These are phyloP conservation scores for Cordyceps javanica DNA, from an alignment of 2,329 filamentous ascomycete species.

Conservation along the genomic window DNA sequence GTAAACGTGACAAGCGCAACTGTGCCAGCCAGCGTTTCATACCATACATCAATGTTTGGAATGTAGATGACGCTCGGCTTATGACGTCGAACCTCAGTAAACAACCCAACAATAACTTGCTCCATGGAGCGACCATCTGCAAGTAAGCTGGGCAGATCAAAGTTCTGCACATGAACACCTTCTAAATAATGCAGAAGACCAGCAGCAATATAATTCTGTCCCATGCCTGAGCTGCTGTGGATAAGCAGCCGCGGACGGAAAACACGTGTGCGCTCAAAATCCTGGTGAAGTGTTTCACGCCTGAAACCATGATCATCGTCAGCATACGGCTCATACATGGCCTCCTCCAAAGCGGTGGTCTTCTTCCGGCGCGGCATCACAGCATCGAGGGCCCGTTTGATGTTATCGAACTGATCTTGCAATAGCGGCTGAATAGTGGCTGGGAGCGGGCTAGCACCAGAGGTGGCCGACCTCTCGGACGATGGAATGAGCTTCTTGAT, in stretches of 20 bases:
- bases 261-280: constrained; percentile 81
- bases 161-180: constrained; percentile 87
- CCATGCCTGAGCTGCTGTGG: constrained; percentile 80
- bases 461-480: constrained; percentile 82
- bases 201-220: constrained; percentile 80
- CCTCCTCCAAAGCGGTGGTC: constrained; percentile 85
- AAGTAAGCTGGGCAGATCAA: constrained; percentile 82
- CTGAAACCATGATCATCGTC: constrained; percentile 79
- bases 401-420: constrained; percentile 61
- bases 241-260: constrained; percentile 86
- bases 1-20: constrained; percentile 75
- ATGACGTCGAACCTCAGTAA: constrained; percentile 86
- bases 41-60: constrained; percentile 86
- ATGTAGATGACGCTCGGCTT: constrained; percentile 96
- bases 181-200: constrained; percentile 88
- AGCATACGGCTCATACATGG: constrained; percentile 80
- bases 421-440: constrained; percentile 77
- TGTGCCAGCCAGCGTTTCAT: constrained; percentile 53
- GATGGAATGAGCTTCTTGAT: constrained; percentile 95
- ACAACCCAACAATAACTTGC: constrained; percentile 82
- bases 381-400: constrained; percentile 64
- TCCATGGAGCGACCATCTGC: constrained; percentile 80
- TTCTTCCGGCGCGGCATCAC: constrained; percentile 81
- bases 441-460: constrained; percentile 74
- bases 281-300: constrained; percentile 65